Percentiles rank a stretch among this genome's conserved stretches.
These are phyloP conservation scores for Crassisporium funariophilum DNA, from an alignment of 768 basidiomycete species.

Conservation along the genomic window DNA sequence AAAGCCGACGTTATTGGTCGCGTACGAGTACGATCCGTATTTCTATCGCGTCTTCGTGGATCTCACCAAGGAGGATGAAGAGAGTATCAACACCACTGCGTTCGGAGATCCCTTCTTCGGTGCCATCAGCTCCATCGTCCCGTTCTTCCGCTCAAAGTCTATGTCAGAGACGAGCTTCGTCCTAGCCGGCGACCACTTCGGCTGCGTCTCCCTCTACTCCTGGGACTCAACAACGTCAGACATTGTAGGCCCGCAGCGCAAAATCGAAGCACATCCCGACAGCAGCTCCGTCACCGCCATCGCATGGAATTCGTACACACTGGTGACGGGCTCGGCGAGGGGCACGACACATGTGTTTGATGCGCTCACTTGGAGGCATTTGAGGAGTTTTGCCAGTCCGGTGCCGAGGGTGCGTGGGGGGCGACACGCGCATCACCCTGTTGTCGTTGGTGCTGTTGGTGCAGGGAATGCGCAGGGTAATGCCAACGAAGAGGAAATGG, in stretches of 20 bases:
- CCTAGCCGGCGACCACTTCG: constrained; percentile 65
- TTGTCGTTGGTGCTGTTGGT: background rate
- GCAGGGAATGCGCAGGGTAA: too few relatives aligned
- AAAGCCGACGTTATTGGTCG: constrained; percentile 46
- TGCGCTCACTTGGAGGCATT: constrained; percentile 56
- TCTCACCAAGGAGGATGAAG: constrained; percentile 21
- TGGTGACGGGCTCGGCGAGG: constrained; percentile 66
- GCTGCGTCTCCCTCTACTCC: constrained; percentile 63
- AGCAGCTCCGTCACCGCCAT: constrained; percentile 62
- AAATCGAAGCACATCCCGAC: constrained; percentile 67
- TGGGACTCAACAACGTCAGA: too few relatives aligned
- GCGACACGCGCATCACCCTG: constrained; percentile 12
- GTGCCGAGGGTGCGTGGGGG: constrained; percentile 34
- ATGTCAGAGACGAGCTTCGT: constrained; percentile 45
- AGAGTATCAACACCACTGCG: constrained; percentile 32
- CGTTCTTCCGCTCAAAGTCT: constrained; percentile 45
- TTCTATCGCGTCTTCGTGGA: constrained; percentile 56
- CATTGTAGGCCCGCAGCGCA: too few relatives aligned
- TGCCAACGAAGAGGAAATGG: too few relatives aligned
- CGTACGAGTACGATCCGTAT: constrained; percentile 48
- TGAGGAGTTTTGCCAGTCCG: constrained; percentile 58
- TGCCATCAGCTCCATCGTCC: constrained; percentile 49
- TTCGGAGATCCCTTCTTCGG: constrained; percentile 59
- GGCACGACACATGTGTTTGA: constrained; percentile 69
- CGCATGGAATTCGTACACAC: constrained; percentile 56